phyloP scores from a whole-genome alignment of 148 eudicot genomes.

The Pharnaceum exiguum region DNA sequence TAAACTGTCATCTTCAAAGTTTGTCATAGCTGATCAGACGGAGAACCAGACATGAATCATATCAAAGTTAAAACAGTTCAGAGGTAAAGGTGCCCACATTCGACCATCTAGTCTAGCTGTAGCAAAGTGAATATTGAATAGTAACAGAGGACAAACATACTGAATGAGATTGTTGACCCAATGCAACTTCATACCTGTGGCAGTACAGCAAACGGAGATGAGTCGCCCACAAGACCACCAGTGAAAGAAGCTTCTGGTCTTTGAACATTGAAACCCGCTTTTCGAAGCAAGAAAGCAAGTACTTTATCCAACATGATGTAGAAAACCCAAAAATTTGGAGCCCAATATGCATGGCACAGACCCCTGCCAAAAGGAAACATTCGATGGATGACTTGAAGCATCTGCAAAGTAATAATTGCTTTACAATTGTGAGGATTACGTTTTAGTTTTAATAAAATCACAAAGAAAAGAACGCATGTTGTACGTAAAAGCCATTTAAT shows the following conservation, averaged over 20 bases:
- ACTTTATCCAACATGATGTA: slow-evolving; percentile 72
- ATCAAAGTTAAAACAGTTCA: no score
- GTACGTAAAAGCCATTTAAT: no score
- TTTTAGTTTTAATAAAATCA: no score
- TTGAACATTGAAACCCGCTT: slow-evolving; percentile 58
- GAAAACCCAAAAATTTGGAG: slow-evolving; percentile 98
- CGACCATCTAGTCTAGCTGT: no score
- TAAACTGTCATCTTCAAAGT: no score
- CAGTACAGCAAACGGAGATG: slow-evolving; percentile 83
- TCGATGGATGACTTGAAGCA: slow-evolving; percentile 73
- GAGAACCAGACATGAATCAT: no score
- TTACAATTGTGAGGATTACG: no score
- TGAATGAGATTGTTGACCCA: neutral
- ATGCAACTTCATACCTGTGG: slow-evolving; percentile 49
- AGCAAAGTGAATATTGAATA: no score
- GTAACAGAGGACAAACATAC: neutral
- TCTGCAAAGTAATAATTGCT: slow-evolving; percentile 61
- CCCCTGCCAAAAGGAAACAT: slow-evolving; percentile 99
- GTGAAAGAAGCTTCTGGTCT: slow-evolving; percentile 86
- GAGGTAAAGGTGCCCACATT: no score
- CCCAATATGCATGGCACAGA: slow-evolving; percentile 99
- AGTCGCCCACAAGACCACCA: slow-evolving; percentile 94
- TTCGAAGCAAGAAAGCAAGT: slow-evolving; percentile 53
- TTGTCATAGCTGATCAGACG: no score
- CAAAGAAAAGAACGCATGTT: no score